Evolutionary conservation across 345 rosid species (phyloP), one percentile per base, ranked within the genome.

Genomic region (Hibiscus trionum): DNA sequence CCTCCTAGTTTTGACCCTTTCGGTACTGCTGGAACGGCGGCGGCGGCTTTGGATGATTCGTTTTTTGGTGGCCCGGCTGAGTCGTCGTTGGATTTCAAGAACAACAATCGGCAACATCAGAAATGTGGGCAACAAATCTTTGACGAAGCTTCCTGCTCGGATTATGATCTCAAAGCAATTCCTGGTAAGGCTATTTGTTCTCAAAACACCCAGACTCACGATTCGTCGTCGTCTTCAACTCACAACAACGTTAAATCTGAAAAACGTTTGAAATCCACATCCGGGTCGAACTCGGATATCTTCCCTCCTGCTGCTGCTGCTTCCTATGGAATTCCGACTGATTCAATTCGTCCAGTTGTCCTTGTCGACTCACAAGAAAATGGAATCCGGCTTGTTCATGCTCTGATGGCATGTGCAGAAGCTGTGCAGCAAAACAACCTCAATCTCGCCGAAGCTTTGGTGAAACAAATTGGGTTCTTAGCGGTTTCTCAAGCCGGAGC

Each of bases 361-460:
- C 74, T 92, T 4, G 88, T 89, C 10, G 96, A 90, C 76, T 88
- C 97, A 6, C 96, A 87, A 50, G 96, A 92, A 14, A 90, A 85
- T 69, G 97, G 97, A 10, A 77, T 92, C 5, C 84, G 94, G 3
- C 78, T 92, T 12, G 96, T 90, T 61, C 97, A 92, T 70, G 82
- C 88, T 35, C 69, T 92, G 19, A 73, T 92, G 88, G 96, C 97
- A 9, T 87, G 96, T 58, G 97, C 96, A 0, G 92, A 90, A 60
- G 96, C 96, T 1, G 81, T 90, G 6, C 97, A 92, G 52, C 84
- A 79, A 4, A 77, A 76, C 70, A 84, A 86, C 37, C 64, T 88
- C 7, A 69, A 26, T 19, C 14, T 90, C 3, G 96, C 91, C 1
- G 91, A 90, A 50, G 93, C 88, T 1, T 79, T 88, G 0, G 91